Conservation (phyloP, 345 rosid species). For the Eucalyptus coolabah region DNA sequence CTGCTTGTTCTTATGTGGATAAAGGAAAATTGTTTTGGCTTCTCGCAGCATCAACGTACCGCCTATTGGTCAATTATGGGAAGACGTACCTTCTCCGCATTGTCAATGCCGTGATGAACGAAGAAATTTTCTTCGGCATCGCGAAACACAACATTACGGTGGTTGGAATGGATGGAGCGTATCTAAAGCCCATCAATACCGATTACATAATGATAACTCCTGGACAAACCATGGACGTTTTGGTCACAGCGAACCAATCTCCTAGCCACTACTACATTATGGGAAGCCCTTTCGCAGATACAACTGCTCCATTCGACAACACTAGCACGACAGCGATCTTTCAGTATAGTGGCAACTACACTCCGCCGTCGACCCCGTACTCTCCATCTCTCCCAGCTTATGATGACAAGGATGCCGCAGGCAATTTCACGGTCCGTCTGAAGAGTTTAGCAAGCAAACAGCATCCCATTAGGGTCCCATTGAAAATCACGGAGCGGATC, state of each 20-base stretch:
- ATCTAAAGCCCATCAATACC: not conserved
- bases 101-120: constrained; percentile 11
- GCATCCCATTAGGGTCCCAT: constrained; percentile 14
- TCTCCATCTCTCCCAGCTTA: constrained; percentile 8
- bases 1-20: not conserved
- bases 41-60: constrained; percentile 8
- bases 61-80: not conserved
- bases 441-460: not conserved
- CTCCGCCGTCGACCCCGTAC: constrained; percentile 2
- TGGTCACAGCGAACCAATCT: constrained; percentile 18
- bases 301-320: not conserved
- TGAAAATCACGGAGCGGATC: not conserved
- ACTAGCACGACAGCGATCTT: constrained; percentile 16
- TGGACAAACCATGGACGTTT: constrained; percentile 34
- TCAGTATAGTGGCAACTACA: constrained; percentile 14
- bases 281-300: constrained; percentile 8
- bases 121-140: constrained; percentile 15
- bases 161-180: constrained; percentile 15
- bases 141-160: constrained; percentile 15
- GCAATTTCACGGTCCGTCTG: not conserved
- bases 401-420: constrained; percentile 1
- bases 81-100: constrained; percentile 16
- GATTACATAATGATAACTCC: constrained; percentile 24
- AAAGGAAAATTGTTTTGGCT: not conserved
- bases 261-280: constrained; percentile 17